phyloP scores from a whole-genome alignment of 1,139 yeast genomes.

The Yamadazyma songkhlaensis region DNA sequence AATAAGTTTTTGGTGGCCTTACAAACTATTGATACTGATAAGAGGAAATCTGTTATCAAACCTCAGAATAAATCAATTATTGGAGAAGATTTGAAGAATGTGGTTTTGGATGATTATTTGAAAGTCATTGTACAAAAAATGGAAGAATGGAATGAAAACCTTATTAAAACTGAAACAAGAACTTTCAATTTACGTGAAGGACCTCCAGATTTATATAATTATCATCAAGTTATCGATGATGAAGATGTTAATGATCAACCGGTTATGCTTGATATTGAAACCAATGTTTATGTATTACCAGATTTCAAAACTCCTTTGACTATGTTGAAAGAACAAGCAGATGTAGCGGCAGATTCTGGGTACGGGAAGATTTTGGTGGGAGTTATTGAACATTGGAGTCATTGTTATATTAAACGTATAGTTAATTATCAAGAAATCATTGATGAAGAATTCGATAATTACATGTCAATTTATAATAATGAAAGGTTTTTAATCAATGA shows the following conservation, averaged over 20 bases:
- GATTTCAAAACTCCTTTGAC: constrained; percentile 55
- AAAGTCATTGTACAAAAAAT: constrained; percentile 66
- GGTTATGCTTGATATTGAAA: constrained; percentile 59
- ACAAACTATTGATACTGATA: constrained; percentile 17
- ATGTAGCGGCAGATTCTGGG: constrained; percentile 84
- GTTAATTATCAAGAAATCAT: constrained; percentile 56
- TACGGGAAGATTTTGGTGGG: constrained; percentile 80
- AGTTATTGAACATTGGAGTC: constrained; percentile 75
- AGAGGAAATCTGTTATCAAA: constrained; percentile 34
- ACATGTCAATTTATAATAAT: constrained; percentile 43
- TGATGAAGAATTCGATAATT: constrained; percentile 52
- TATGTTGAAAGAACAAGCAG: constrained; percentile 88
- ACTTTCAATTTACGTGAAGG: constrained; percentile 59
- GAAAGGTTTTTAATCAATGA: constrained; percentile 38
- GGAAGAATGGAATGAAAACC: constrained; percentile 76
- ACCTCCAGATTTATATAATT: constrained; percentile 63
- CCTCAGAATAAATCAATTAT: constrained; percentile 48
- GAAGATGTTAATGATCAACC: constrained; percentile 52
- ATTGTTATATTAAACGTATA: constrained; percentile 59
- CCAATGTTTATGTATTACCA: constrained; percentile 65
- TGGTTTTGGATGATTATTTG: constrained; percentile 68
- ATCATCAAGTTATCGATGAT: constrained; percentile 41
- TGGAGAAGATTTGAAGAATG: constrained; percentile 68
- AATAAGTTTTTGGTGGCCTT: constrained; percentile 33
- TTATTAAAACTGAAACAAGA: constrained; percentile 61